A percentile compares a stretch with the other conserved stretches of the same genome.
Conservation (phyloP, 352 stramenopile genomes). For the Phytophthora gonapodyides region DNA sequence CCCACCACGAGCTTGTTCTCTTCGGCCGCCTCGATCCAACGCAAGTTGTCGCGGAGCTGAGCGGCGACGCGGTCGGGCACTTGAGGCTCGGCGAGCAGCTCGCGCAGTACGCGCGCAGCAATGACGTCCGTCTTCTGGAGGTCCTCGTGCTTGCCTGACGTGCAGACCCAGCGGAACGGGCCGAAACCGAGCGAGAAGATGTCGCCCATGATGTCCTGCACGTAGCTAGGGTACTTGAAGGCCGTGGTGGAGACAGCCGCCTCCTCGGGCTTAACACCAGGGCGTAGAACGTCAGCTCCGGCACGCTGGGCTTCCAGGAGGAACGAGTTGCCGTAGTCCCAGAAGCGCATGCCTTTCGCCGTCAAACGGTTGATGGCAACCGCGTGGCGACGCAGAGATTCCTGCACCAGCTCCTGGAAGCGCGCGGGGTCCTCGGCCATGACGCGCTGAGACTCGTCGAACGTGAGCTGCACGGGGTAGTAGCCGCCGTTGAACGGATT, state of each 20-base stretch:
- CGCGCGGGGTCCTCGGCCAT: slow-evolving; percentile 74
- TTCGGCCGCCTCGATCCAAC: slow-evolving; percentile 85
- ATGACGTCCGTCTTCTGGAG: slow-evolving; percentile 82
- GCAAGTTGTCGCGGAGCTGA: slow-evolving; percentile 85
- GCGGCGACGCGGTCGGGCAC: slow-evolving; percentile 56
- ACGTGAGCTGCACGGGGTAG: slow-evolving; percentile 84
- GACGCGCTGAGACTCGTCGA: slow-evolving; percentile 82
- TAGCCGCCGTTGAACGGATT: slow-evolving; percentile 92
- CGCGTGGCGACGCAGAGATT: slow-evolving; percentile 79
- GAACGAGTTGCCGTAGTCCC: slow-evolving; percentile 93
- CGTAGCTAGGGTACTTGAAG: slow-evolving; percentile 90
- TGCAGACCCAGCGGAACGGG: slow-evolving; percentile 91
- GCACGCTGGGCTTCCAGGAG: slow-evolving; percentile 82
- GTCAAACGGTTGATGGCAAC: slow-evolving; percentile 82
- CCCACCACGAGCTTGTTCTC: slow-evolving; percentile 88
- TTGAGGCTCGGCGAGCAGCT: slow-evolving; percentile 60
- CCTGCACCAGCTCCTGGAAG: slow-evolving; percentile 85
- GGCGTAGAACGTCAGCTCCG: slow-evolving; percentile 70
- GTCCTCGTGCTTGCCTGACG: slow-evolving; percentile 63
- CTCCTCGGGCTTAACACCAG: slow-evolving; percentile 45
- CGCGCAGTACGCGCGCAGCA: slow-evolving; percentile 64
- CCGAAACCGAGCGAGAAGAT: slow-evolving; percentile 92
- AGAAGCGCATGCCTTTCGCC: slow-evolving; percentile 85
- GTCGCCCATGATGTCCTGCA: slow-evolving; percentile 92
- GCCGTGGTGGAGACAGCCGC: slow-evolving; percentile 72